A percentile compares a stretch with the other conserved stretches of the same genome.
Evolutionary conservation across 2,329 filamentous ascomycete genomes (phyloP).

Genomic region (Pestalotiopsis sp.): DNA sequence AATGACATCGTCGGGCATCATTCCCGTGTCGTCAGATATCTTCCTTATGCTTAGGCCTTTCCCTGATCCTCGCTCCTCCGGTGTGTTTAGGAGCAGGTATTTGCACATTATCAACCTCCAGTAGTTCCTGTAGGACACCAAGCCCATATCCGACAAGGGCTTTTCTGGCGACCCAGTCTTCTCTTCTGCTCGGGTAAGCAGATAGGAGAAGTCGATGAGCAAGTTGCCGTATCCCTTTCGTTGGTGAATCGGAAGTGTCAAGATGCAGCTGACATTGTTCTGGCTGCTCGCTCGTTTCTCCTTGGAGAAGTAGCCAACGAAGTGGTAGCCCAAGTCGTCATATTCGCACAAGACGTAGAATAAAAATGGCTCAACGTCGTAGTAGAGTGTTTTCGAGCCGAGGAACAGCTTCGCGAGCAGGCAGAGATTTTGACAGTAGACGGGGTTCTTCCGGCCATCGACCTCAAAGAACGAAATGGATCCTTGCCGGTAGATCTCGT

Average conservation of each 20-base stretch:
- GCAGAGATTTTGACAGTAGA: constrained; percentile 98
- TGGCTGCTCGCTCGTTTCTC: constrained; percentile 93
- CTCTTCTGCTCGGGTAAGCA: constrained; percentile 87
- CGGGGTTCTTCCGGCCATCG: constrained; percentile 92
- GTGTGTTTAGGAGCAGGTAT: constrained; percentile 66
- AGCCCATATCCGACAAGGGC: constrained; percentile 93
- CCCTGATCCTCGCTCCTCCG: constrained; percentile 36
- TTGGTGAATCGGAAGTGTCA: constrained; percentile 94
- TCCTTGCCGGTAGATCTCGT: constrained; percentile 93
- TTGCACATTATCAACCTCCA: constrained; percentile 90
- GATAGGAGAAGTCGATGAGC: constrained; percentile 96
- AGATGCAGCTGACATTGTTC: constrained; percentile 97
- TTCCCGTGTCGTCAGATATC: constrained; percentile 86
- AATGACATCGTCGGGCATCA: constrained; percentile 95
- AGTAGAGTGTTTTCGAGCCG: constrained; percentile 98
- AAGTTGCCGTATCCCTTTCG: constrained; percentile 96
- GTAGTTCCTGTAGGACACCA: constrained; percentile 96
- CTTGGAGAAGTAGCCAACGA: constrained; percentile 99
- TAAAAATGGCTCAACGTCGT: constrained; percentile 94
- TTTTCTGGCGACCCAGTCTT: constrained; percentile 97
- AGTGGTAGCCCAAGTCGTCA: constrained; percentile 88
- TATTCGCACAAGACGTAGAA: constrained; percentile 98
- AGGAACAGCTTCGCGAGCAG: constrained; percentile 94
- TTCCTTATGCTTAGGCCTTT: constrained; percentile 60
- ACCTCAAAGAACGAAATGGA: constrained; percentile 97